Conservation (phyloP, 306 rosid species). For the Arachis hypogaea region DNA sequence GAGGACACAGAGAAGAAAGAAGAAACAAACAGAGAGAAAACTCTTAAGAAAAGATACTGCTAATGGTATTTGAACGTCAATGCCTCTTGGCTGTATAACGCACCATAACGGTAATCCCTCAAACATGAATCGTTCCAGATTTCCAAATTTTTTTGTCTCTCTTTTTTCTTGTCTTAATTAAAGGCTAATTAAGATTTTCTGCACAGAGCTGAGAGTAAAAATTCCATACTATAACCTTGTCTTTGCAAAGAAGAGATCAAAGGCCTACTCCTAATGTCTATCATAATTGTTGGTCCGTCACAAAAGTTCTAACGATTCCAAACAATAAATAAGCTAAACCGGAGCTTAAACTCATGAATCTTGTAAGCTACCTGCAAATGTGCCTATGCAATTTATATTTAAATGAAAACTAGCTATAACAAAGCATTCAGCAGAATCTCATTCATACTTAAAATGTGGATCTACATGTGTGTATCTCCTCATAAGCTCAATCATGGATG, state of each 20-base stretch:
- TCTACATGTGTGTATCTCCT: conserved; percentile 50
- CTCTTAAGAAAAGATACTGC: conserved; percentile 1
- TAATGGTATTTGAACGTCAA: background rate
- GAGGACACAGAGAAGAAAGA: no score
- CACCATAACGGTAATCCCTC: background rate
- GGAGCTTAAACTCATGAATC: conserved; percentile 31
- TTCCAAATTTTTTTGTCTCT: background rate
- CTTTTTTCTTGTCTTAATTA: background rate
- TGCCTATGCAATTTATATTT: conserved; percentile 36
- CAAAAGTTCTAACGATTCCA: conserved; percentile 33
- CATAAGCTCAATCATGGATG: conserved; percentile 56
- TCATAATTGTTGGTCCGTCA: conserved; percentile 29
- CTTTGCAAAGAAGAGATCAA: conserved; percentile 14
- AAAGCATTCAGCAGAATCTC: conserved; percentile 39
- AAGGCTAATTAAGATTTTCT: background rate
- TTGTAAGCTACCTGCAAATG: conserved; percentile 36
- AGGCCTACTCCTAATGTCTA: conserved; percentile 9
- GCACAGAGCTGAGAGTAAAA: background rate
- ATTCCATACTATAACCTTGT: conserved; percentile 1
- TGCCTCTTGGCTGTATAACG: background rate
- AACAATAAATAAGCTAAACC: conserved; percentile 17
- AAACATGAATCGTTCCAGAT: background rate
- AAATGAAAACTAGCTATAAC: conserved; percentile 36
- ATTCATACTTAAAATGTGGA: conserved; percentile 53
- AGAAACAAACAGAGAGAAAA: background rate